Base-by-base conservation (phyloP, 2,329 filamentous ascomycete genomes). In the Fusarium coicis region DNA sequence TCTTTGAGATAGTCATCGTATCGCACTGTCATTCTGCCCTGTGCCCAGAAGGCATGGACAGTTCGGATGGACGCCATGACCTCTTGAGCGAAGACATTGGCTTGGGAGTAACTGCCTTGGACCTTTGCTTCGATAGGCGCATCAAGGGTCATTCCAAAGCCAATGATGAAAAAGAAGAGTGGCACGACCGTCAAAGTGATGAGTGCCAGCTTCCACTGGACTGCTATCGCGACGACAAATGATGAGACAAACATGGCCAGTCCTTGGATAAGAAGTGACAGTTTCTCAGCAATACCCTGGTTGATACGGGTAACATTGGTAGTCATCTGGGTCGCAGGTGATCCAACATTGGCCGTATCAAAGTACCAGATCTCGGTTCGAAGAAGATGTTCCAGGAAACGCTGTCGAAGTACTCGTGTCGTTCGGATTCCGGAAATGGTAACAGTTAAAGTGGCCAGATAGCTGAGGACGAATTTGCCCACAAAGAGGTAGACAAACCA, bases 1-100 rank as follows among this genome's bases (percentile, higher is more conserved):
- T 81, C 78, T 14, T 74, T 67, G 18, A 85, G 77, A 44, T 79
- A 82, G 8, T 60, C 68, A 32, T 83, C 79, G 58, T 83, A 85
- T 43, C 80, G 80, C 7, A 66, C 63, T 2, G 81, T 74, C 52
- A 85, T 75, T 23, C 78, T 80, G 15, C 77, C 71, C 7, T 81
- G 78, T 18, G 83, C 81, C 84, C 84, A 85, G 52, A 85, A 85
- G 1, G 84, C 83, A 55, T 85, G 83, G 3, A 84, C 80, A 0
- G 82, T 84, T 5, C 83, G 74, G 3, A 81, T 78, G 23, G 81
- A 84, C 0, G 78, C 76, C n/a, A 83, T 69, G 7, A 81, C 79
- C 14, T 76, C 78, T 63, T 83, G 81, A 3, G 81, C 78, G 43
- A 81, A 81, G 7, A 74, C 66, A 14, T 77, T 78, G 39, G 76